Evolutionary conservation across 306 rosid species (phyloP), one percentile per base, ranked within the genome.

Genomic region (Albizia julibrissin): DNA sequence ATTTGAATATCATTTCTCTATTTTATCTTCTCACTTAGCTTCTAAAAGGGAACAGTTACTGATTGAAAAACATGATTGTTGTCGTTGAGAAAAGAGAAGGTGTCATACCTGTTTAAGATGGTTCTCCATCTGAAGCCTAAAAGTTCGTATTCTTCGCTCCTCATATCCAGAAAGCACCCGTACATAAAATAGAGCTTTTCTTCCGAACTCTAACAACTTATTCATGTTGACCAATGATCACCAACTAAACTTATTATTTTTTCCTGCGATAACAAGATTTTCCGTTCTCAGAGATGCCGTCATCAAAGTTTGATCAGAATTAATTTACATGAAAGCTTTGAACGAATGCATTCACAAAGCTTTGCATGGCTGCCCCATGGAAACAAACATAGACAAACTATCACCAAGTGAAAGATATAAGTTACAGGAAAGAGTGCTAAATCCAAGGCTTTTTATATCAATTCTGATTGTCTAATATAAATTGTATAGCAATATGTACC

Each of bases 91-190:
- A 39, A 69, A 75, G 77, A 80, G 31, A 79, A 76, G 49, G 78
- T 37, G 74, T 29, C 62, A 75, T 58, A 87, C 90, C 90, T 84
- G 86, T 56, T 27, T 77, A 62, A 84, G 47, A 1, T 58, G 88
- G 8, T 79, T 74, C 82, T 95, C 96, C 83, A 92, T 84, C 80
- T 88, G 84, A 76, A 93, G 69, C 77, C 99, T 91, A 68, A 73
- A 82, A 15, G 87, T 42, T 33, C 96, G 91, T 80, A 95, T 95
- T 89, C 92, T 89, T 56, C 93, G 93, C 83, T 93, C 91, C 89
- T 95, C 99, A 75, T 91, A 93, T 68, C 99, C 98, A 42, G 97
- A 91, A 79, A 95, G 93, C 81, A 95, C 95, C 77, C 87, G 75
- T 24, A 66, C 94, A 82, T 92, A 95, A 83, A 91, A 89, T 54